phyloP scores from a whole-genome alignment of 768 basidiomycete genomes.

The Suillus hirtellus region DNA sequence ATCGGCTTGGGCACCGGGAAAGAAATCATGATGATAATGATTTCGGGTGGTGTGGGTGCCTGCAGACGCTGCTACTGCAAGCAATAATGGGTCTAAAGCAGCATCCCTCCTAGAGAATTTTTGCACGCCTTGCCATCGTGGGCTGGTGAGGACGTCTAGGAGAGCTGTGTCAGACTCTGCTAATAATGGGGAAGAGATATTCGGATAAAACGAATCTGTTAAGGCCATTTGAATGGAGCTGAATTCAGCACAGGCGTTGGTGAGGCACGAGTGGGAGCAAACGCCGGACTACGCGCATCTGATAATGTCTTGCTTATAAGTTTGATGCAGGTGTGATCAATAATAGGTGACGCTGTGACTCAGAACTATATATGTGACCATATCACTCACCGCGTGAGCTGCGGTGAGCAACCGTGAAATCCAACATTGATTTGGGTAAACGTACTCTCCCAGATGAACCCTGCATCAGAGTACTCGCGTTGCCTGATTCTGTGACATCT shows the following conservation, averaged over 20 bases:
- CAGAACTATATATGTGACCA: not conserved
- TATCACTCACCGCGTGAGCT: not conserved
- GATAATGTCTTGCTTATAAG: conserved; percentile 11
- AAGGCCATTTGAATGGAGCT: conserved; percentile 25
- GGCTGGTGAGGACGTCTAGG: conserved; percentile 64
- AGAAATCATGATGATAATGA: conserved; percentile 83
- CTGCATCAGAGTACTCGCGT: not conserved
- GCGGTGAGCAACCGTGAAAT: no score
- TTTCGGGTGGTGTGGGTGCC: conserved; percentile 81
- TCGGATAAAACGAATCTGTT: conserved; percentile 26
- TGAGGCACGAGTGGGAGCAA: not conserved
- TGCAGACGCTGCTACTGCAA: conserved; percentile 74
- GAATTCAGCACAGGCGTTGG: not conserved
- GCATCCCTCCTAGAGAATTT: conserved; percentile 62
- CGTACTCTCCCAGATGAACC: no score
- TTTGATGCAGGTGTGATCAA: conserved; percentile 5
- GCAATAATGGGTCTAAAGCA: conserved; percentile 73
- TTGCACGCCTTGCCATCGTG: conserved; percentile 43
- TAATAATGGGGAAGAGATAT: conserved; percentile 28
- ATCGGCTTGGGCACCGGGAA: conserved; percentile 42
- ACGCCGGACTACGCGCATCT: not conserved
- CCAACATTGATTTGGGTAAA: no score
- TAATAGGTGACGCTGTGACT: not conserved
- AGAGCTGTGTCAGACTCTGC: conserved; percentile 56
- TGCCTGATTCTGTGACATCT: not conserved